A percentile compares a stretch with the other conserved stretches of the same genome.
Conservation (phyloP, 345 rosid species). For the Eucalyptus viminalis region DNA sequence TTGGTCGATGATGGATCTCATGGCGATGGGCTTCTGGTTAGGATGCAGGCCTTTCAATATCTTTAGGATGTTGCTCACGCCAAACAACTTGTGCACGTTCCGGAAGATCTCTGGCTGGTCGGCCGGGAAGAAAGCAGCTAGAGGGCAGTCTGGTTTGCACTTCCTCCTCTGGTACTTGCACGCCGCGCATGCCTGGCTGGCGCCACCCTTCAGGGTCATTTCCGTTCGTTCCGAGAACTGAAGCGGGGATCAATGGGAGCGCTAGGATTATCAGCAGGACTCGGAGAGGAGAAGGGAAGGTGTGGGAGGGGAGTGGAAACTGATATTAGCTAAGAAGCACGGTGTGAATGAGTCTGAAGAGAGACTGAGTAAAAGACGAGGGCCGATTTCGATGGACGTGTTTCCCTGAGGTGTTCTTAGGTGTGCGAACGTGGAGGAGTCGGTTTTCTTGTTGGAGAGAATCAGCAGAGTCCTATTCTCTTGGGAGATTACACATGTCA, state of each 20-base stretch:
- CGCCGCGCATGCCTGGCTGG: constrained; percentile 88
- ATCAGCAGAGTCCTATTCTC: not conserved
- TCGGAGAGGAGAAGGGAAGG: not conserved
- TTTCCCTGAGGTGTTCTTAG: not conserved
- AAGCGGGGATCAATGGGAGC: not conserved
- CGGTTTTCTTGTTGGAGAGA: not conserved
- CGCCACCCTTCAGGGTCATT: constrained; percentile 91
- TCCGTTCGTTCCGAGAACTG: not conserved
- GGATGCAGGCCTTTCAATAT: constrained; percentile 44
- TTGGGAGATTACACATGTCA: not conserved
- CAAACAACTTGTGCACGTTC: constrained; percentile 72
- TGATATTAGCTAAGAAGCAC: not conserved
- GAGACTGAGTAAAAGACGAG: not conserved
- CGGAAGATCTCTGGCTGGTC: constrained; percentile 64
- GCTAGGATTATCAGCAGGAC: not conserved
- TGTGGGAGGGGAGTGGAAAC: not conserved
- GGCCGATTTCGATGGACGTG: not conserved
- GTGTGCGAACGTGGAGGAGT: not conserved
- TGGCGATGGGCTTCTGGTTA: constrained; percentile 44
- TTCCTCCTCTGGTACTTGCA: constrained; percentile 85
- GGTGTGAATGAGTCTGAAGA: not conserved
- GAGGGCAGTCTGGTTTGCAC: constrained; percentile 56
- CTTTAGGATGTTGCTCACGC: constrained; percentile 66
- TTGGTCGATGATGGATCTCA: constrained; percentile 70
- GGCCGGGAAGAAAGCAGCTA: constrained; percentile 79